Percentiles rank a stretch among this genome's conserved stretches.
phyloP scores from a whole-genome alignment of 768 basidiomycete genomes.

The Phaeotremella fagi region DNA sequence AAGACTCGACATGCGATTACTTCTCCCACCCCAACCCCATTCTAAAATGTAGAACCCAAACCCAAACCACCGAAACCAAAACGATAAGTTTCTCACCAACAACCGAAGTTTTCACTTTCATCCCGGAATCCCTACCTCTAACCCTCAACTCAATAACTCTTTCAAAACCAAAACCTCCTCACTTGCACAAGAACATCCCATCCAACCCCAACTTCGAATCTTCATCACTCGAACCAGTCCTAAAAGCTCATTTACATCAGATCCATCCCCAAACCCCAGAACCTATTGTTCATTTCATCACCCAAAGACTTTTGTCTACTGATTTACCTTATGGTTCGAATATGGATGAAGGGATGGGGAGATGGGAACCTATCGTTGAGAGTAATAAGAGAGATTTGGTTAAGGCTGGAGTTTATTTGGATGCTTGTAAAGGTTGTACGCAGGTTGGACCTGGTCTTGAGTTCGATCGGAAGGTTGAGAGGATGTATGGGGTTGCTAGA shows the following conservation, averaged over 20 bases:
- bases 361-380: slow-evolving; percentile 21
- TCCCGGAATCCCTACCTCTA: background rate
- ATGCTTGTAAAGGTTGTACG: slow-evolving; percentile 19
- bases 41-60: too few relatives aligned
- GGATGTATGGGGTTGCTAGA: slow-evolving; percentile 36
- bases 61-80: background rate
- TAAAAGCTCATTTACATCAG: slow-evolving; percentile 18
- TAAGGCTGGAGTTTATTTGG: slow-evolving; percentile 19
- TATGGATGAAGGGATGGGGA: slow-evolving; percentile 6
- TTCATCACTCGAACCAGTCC: slow-evolving; percentile 7
- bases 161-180: background rate
- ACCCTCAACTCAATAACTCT: background rate
- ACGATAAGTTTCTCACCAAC: background rate
- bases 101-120: background rate
- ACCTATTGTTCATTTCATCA: slow-evolving; percentile 24
- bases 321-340: slow-evolving; percentile 31
- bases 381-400: slow-evolving; percentile 14
- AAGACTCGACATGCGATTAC: too few relatives aligned
- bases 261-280: slow-evolving; percentile 30
- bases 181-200: background rate
- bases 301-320: slow-evolving; percentile 21
- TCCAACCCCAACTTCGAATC: background rate
- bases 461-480: slow-evolving; percentile 22
- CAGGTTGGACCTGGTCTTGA: slow-evolving; percentile 14
- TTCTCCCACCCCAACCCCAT: too few relatives aligned